Evolutionary conservation across 192 early-diverging fungal genomes (phyloP), one percentile per base, ranked within the genome.

Genomic region (Oehlia diaphana): DNA sequence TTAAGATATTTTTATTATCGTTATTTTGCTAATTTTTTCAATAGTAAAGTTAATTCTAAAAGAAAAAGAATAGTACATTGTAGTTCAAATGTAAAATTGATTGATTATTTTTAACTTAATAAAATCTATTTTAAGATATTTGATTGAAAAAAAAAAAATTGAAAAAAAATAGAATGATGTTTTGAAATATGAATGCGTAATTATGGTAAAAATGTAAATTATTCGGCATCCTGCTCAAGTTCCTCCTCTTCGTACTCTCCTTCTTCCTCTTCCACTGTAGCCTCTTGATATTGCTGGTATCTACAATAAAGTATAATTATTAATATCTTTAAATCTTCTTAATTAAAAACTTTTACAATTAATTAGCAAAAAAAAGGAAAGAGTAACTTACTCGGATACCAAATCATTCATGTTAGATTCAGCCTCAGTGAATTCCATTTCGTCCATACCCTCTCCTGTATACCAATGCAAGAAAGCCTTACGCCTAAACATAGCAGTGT

Each of bases 321-420:
- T 37, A 37, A 37, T 37, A 37, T 3, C 2, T 37, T 37, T 4
- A 37, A 37, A 37, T 26, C 26, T 26, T 26, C 26, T 26, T 26
- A 26, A 35, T 35, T 2, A 2, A 8, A 42, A 42, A 9, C 39
- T 42, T 37, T 42, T 42, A 42, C 39, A 42, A 6, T 42, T 42
- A 42, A 7, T 42, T 42, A 5, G 39, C 5, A 42, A 42, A 42
- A 8, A 5, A 39, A 42, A 26, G 26, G 39, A 42, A 42, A 42
- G 7, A 42, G 7, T 42, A 42, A 42, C 77, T 61, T 79, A 99
- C 86, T 99, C 98, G 81, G 94, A 95, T 39, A 97, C 92, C 79
- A 99, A 89, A 83, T 99, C 97, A 87, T 95, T 96, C 95, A 99
- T 96, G 90, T 99, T 99, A 87, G 92, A 94, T 86, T 94, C 93